These are phyloP conservation scores for Yamadazyma dushanensis DNA, from an alignment of 1,139 yeast genomes.

Conservation along the genomic window DNA sequence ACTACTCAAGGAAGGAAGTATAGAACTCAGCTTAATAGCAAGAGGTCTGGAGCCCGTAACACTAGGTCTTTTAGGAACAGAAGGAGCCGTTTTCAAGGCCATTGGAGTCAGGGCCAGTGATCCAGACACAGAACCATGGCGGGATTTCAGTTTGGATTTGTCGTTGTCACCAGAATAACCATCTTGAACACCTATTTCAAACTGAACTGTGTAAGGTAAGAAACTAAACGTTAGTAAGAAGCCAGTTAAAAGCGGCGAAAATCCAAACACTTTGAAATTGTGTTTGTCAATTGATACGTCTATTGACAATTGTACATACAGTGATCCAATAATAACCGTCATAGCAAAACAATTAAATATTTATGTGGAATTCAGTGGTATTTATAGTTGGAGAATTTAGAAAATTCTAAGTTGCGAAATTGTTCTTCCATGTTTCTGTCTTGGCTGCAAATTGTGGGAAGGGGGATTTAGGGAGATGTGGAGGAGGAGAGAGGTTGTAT, in stretches of 20 bases:
- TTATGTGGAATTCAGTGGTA: not conserved
- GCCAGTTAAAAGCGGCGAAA: no score
- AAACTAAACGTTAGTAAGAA: slow-evolving; percentile 43
- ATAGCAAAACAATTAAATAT: no score
- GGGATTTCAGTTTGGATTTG: no score
- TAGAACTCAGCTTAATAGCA: slow-evolving; percentile 17
- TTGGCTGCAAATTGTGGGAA: no score
- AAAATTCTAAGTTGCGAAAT: no score
- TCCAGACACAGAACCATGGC: slow-evolving; percentile 3
- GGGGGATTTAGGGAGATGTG: no score
- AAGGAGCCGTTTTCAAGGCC: not conserved
- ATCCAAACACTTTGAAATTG: no score
- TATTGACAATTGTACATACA: slow-evolving; percentile 43
- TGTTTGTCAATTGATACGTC: no score
- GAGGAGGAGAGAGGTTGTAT: no score
- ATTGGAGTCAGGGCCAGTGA: not conserved
- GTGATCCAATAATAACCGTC: slow-evolving; percentile 62
- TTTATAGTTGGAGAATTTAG: slow-evolving; percentile 2
- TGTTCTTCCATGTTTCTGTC: no score
- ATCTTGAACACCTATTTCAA: slow-evolving; percentile 45
- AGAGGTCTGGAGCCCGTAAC: slow-evolving; percentile 13
- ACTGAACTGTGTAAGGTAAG: slow-evolving; percentile 71
- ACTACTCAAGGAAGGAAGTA: slow-evolving; percentile 23
- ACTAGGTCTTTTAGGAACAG: slow-evolving; percentile 12
- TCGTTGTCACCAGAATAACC: slow-evolving; percentile 4